phyloP scores from a whole-genome alignment of 768 basidiomycete genomes.

The Termitomyces sp. region DNA sequence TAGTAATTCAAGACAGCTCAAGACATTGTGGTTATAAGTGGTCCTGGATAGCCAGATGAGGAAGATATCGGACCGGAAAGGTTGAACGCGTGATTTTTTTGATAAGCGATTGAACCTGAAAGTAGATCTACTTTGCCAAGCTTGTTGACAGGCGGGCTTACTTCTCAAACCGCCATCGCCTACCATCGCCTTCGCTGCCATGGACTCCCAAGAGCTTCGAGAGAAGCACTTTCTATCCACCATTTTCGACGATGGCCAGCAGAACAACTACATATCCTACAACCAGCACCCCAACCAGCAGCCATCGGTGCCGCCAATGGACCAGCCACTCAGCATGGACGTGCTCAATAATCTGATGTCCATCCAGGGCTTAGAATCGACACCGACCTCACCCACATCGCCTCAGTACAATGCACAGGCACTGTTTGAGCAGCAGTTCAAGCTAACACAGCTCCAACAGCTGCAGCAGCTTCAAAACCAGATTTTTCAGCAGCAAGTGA shows the following conservation, averaged over 20 bases:
- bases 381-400: slow-evolving; percentile 18
- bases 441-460: slow-evolving; percentile 66
- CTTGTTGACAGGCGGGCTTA: neutral
- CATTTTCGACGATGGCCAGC: slow-evolving; percentile 16
- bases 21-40: no score
- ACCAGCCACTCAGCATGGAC: slow-evolving; percentile 44
- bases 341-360: slow-evolving; percentile 50
- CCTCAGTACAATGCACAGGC: slow-evolving; percentile 39
- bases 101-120: slow-evolving; percentile 3
- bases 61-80: slow-evolving; percentile 1
- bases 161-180: slow-evolving; percentile 1
- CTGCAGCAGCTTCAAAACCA: slow-evolving; percentile 78
- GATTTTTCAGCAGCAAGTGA: slow-evolving; percentile 89
- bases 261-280: slow-evolving; percentile 4
- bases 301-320: slow-evolving; percentile 14
- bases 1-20: neutral
- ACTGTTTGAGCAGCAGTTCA: slow-evolving; percentile 73
- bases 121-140: neutral
- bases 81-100: slow-evolving; percentile 10
- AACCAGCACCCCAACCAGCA: slow-evolving; percentile 10
- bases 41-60: no score
- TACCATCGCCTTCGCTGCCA: slow-evolving; percentile 2
- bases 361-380: slow-evolving; percentile 40
- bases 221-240: slow-evolving; percentile 22
- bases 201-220: slow-evolving; percentile 16